Evolutionary conservation across 2,329 filamentous ascomycete species (phyloP), one percentile per base, ranked within the genome.

Genomic region (Aspergillus sclerotialis): DNA sequence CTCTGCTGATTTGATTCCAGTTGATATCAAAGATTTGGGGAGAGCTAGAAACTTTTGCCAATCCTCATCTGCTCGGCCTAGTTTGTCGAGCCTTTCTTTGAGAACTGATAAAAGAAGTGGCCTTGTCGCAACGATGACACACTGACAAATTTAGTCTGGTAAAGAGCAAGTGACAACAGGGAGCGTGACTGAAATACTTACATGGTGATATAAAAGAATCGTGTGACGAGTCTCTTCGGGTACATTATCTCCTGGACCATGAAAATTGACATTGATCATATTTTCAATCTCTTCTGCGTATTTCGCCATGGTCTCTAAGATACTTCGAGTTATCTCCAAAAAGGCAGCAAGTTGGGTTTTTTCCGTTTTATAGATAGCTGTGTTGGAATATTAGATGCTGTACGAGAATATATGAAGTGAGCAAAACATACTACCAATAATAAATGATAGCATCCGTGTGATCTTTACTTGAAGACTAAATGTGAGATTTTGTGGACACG

Each of bases 1-100:
- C 2, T 50, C 45, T 0, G 64, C 63, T 0, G 63, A 67, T 24
- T 66, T 65, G 12, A 66, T 65, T 4, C 64, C 60, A 0, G 55
- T 62, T 0, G 55, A 59, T 4, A 67, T 63, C 0, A 67, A 35
- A 0, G 57, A 43, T 10, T 53, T 57, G 2, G 60, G 63, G 2
- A 51, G 52, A 3, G 45, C 45, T 0, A 65, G 39, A 19, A 65
- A 58, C 0, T 35, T 53, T 7, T 58, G 50, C 21, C 57, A 58
- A 17, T 62, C 51, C 16, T 61, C 52, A 2, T 34, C 42, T 31
- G 44, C 45, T 2, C 50, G 39, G 0, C 39, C 42, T 0, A 60
- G 37, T 4, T 47, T 53, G 0, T 63, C 55, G 0, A 63, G 37
- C 2, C 59, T 45, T 32, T 65, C 58, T 32, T 60, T 64, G 0